These are phyloP conservation scores for Rhodocollybia butyracea DNA, from an alignment of 768 basidiomycete species.

Conservation along the genomic window DNA sequence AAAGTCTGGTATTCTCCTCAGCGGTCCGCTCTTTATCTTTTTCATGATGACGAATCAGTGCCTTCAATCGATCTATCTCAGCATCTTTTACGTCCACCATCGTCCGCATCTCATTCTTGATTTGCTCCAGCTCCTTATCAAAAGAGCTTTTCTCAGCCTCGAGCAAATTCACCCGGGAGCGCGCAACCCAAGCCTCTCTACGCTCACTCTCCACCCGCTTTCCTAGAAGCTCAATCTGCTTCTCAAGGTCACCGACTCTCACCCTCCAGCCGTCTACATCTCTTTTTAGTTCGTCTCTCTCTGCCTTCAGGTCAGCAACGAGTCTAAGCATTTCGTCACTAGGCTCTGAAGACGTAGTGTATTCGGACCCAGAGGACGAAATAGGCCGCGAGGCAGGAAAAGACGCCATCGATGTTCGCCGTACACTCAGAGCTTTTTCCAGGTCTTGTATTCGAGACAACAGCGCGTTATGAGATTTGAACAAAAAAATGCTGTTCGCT, in stretches of 20 bases:
- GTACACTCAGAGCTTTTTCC: conserved; percentile 61
- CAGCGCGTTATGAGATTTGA: conserved; percentile 80
- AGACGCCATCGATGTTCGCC: conserved; percentile 29
- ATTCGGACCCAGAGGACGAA: conserved; percentile 44
- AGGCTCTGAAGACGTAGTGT: conserved; percentile 41
- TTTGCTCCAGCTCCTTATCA: conserved; percentile 42
- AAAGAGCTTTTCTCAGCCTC: conserved; percentile 65
- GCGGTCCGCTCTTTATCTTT: conserved; percentile 24
- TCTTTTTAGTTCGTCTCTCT: conserved; percentile 84
- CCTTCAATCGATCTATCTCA: background rate
- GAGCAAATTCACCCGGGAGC: conserved; percentile 62
- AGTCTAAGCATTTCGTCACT: conserved; percentile 77
- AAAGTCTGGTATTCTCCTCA: conserved; percentile 24
- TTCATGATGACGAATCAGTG: conserved; percentile 15
- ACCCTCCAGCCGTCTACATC: conserved; percentile 87
- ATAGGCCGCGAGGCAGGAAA: conserved; percentile 27
- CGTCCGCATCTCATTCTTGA: conserved; percentile 12
- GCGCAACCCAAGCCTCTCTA: conserved; percentile 80
- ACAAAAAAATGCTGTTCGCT: conserved; percentile 85
- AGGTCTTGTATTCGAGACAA: conserved; percentile 79
- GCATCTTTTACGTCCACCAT: conserved; percentile 12
- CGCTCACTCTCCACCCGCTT: conserved; percentile 75
- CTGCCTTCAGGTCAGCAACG: conserved; percentile 76
- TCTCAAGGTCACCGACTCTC: conserved; percentile 75
- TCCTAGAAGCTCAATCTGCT: conserved; percentile 59